Evolutionary conservation across 1,139 yeast genomes (phyloP).

Genomic region (Spencermartinsiella ligniputridi): DNA sequence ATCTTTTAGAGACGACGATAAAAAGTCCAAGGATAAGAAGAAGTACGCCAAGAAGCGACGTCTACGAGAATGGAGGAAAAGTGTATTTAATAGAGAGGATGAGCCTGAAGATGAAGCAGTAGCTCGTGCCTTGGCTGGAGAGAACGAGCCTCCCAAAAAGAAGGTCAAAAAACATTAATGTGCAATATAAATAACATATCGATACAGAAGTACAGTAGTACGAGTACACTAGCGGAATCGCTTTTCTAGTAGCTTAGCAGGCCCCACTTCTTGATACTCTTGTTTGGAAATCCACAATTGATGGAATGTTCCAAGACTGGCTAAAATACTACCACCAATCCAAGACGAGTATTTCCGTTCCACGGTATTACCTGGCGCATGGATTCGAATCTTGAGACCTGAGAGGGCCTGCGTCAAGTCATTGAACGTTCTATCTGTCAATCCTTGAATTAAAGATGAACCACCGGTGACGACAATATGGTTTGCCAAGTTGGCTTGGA

Average conservation of each 20-base stretch:
- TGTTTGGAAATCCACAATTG: slow-evolving; percentile 93
- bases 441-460: slow-evolving; percentile 77
- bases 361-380: slow-evolving; percentile 77
- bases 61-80: slow-evolving; percentile 84
- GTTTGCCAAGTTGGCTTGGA: slow-evolving; percentile 85
- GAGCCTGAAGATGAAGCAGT: slow-evolving; percentile 44
- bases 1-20: slow-evolving; percentile 78
- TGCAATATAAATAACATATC: slow-evolving; percentile 1
- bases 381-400: slow-evolving; percentile 85
- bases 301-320: slow-evolving; percentile 93
- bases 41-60: slow-evolving; percentile 80
- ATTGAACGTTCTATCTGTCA: slow-evolving; percentile 72
- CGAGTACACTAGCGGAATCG: slow-evolving; percentile 25
- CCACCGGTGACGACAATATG: slow-evolving; percentile 93
- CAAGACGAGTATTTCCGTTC: slow-evolving; percentile 87
- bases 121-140: slow-evolving; percentile 10
- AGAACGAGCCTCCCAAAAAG: slow-evolving; percentile 8
- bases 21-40: slow-evolving; percentile 71
- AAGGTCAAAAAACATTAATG: slow-evolving; percentile 13
- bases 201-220: slow-evolving; percentile 1
- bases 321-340: slow-evolving; percentile 93
- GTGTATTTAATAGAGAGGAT: slow-evolving; percentile 63
- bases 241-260: slow-evolving; percentile 54
- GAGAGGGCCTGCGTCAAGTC: slow-evolving; percentile 76
- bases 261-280: slow-evolving; percentile 90